A percentile compares a stretch with the other conserved stretches of the same genome.
These are phyloP conservation scores for Quercus tomentella DNA, from an alignment of 331 rosid species.

Conservation along the genomic window DNA sequence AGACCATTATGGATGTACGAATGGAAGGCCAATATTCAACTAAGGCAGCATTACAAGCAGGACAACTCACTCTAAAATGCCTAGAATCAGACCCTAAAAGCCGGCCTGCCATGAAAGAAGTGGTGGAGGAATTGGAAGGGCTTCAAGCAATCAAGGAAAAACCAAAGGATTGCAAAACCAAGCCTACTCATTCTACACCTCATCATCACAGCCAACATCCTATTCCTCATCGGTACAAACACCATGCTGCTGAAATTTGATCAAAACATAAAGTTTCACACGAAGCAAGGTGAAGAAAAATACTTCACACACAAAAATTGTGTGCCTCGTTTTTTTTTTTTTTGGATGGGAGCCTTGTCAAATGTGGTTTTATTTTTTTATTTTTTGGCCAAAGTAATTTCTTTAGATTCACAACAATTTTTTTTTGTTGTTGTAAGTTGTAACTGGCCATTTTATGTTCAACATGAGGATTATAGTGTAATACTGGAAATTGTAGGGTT, in stretches of 20 bases:
- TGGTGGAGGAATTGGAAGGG: constrained; percentile 48
- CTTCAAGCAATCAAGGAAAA: constrained; percentile 35
- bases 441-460: neutral
- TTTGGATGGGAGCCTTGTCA: too few species aligned
- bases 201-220: constrained; percentile 3
- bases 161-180: constrained; percentile 30
- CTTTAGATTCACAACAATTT: neutral
- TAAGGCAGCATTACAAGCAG: constrained; percentile 50
- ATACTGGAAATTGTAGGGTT: neutral
- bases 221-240: constrained; percentile 1
- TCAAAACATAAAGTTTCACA: neutral
- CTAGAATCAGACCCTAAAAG: constrained; percentile 41
- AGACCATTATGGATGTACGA: constrained; percentile 44
- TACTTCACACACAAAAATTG: neutral
- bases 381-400: neutral
- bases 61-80: constrained; percentile 57
- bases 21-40: constrained; percentile 69
- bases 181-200: constrained; percentile 1
- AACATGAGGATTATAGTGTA: neutral
- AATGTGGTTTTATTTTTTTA: neutral
- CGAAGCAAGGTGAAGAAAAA: neutral
- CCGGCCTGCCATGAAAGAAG: constrained; percentile 86
- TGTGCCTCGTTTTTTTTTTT: neutral
- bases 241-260: constrained; percentile 17
- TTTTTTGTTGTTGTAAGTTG: neutral